Percentiles rank a stretch among this genome's conserved stretches.
Conservation (phyloP, 2,329 filamentous ascomycete species). For the Sphaerostilbella broomeana region DNA sequence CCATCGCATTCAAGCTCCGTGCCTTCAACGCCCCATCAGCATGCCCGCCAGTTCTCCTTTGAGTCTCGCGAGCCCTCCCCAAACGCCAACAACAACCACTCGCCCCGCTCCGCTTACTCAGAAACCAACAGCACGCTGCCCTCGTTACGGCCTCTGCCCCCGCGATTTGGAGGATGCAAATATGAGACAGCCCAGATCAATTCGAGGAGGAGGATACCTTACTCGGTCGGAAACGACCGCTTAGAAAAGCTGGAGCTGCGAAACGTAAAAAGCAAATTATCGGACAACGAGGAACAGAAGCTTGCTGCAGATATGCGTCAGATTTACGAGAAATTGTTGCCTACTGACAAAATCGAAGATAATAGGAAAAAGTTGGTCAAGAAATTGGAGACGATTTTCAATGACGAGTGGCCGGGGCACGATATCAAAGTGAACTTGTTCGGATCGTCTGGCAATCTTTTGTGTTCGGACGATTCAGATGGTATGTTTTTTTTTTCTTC, state of each 20-base stretch:
- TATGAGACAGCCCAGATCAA: conserved; percentile 83
- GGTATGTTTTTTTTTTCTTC: conserved; percentile 53
- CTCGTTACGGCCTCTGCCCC: conserved; percentile 58
- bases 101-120: conserved; percentile 83
- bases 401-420: conserved; percentile 84
- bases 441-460: conserved; percentile 92
- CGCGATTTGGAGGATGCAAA: conserved; percentile 60
- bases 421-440: conserved; percentile 89
- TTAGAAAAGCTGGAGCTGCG: conserved; percentile 65
- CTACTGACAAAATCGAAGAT: conserved; percentile 70
- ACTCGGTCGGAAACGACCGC: conserved; percentile 76
- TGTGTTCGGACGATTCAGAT: conserved; percentile 94
- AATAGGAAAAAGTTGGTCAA: conserved; percentile 69
- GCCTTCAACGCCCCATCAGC: conserved; percentile 87
- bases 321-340: conserved; percentile 78
- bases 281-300: conserved; percentile 65
- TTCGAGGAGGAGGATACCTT: conserved; percentile 81
- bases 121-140: conserved; percentile 73
- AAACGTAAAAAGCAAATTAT: conserved; percentile 65
- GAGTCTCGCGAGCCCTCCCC: conserved; percentile 76
- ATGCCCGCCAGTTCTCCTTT: conserved; percentile 74
- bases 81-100: conserved; percentile 67
- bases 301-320: conserved; percentile 78
- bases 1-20: conserved; percentile 73
- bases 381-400: conserved; percentile 83